Evolutionary conservation across 495 filamentous ascomycete genomes (phyloP).

Genomic region (Penicillium longicatenatum): DNA sequence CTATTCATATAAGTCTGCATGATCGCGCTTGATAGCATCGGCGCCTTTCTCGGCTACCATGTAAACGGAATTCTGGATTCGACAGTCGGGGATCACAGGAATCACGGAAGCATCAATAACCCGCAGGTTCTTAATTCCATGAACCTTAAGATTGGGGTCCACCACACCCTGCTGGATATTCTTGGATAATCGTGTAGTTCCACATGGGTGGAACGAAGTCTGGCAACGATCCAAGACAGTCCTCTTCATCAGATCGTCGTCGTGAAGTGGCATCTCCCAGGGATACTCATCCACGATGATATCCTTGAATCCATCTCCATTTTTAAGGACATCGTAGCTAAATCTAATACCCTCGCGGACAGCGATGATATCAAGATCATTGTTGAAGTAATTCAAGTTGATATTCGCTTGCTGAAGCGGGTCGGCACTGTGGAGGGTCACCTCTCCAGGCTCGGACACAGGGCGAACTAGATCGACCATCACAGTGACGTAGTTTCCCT

Average conservation of each 20-base stretch:
- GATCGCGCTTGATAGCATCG: conserved; percentile 14
- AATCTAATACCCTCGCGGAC: conserved; percentile 58
- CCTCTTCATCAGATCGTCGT: conserved; percentile 56
- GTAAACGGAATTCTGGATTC: conserved; percentile 53
- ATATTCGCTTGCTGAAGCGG: conserved; percentile 54
- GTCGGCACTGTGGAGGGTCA: conserved; percentile 53
- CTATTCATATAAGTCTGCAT: background rate
- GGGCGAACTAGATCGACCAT: conserved; percentile 52
- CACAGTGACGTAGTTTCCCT: conserved; percentile 54
- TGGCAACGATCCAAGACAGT: conserved; percentile 55
- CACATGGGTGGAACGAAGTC: conserved; percentile 60
- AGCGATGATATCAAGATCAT: conserved; percentile 55
- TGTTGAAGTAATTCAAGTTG: conserved; percentile 59
- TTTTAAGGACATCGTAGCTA: conserved; percentile 54
- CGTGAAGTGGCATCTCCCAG: conserved; percentile 56
- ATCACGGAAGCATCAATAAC: conserved; percentile 43
- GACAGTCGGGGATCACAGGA: conserved; percentile 40
- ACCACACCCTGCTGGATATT: conserved; percentile 54
- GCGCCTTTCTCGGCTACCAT: conserved; percentile 56
- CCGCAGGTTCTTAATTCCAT: conserved; percentile 52
- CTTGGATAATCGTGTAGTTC: conserved; percentile 52
- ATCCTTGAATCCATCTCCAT: conserved; percentile 57
- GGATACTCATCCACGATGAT: conserved; percentile 56
- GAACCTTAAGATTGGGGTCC: conserved; percentile 52
- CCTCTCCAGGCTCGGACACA: conserved; percentile 36